Evolutionary conservation across 2,329 filamentous ascomycete genomes (phyloP).

Genomic region (Fusarium buharicum): DNA sequence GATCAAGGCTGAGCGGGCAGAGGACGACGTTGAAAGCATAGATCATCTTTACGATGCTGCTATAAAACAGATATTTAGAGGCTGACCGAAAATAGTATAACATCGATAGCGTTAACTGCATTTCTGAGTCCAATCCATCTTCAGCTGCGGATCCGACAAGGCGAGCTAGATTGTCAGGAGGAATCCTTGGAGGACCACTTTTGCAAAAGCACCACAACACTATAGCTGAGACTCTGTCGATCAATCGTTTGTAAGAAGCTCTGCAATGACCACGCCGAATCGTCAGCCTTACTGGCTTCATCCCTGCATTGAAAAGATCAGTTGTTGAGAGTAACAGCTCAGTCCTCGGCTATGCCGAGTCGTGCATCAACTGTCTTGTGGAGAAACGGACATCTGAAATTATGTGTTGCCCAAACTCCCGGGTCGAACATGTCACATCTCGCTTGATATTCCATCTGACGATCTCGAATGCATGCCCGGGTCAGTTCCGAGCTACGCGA

Average conservation of each 20-base stretch:
- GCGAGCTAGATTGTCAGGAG: constrained; percentile 4
- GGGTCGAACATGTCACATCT: neutral
- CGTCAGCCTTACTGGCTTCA: constrained; percentile 16
- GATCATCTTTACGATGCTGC: constrained; percentile 12
- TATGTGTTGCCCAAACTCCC: no score
- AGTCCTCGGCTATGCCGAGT: neutral
- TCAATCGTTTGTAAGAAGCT: neutral
- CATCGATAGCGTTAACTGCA: neutral
- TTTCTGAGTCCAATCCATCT: constrained; percentile 6
- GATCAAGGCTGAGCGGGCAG: constrained; percentile 1
- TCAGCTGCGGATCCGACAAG: neutral
- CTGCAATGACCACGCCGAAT: neutral
- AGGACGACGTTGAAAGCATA: constrained; percentile 8
- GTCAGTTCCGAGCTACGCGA: neutral
- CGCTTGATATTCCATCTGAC: neutral
- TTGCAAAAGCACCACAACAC: neutral
- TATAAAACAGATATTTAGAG: constrained; percentile 27
- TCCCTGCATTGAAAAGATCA: neutral
- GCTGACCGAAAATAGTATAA: neutral
- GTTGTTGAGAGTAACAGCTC: neutral
- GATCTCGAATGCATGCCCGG: neutral
- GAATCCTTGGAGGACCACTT: neutral
- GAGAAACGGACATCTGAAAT: no score
- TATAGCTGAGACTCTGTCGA: constrained; percentile 14
- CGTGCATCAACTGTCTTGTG: neutral